A percentile compares a stretch with the other conserved stretches of the same genome.
These are phyloP conservation scores for Populus hybrid DNA, from an alignment of 441 rosid species.

Conservation along the genomic window DNA sequence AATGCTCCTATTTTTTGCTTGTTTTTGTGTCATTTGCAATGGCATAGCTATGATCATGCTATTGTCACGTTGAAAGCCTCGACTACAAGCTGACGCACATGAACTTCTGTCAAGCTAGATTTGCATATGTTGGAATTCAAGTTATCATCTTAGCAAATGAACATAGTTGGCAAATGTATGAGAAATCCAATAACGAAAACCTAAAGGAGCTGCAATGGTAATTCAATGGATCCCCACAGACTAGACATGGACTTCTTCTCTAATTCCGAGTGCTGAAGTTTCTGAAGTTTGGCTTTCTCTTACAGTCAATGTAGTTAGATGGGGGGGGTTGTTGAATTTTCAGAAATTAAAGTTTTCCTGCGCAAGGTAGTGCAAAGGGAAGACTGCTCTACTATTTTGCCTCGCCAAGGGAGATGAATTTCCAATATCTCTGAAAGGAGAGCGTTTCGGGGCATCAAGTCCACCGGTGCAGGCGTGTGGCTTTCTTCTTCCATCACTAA, in stretches of 20 bases:
- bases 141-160: background rate
- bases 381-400: slow-evolving; percentile 29
- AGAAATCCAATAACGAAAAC: background rate
- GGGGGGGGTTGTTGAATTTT: background rate
- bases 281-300: background rate
- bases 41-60: too few species aligned
- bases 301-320: background rate
- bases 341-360: slow-evolving; percentile 14
- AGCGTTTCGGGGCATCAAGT: slow-evolving; percentile 23
- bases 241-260: too few species aligned
- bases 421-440: slow-evolving; percentile 43
- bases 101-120: background rate
- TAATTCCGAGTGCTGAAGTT: too few species aligned
- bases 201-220: background rate
- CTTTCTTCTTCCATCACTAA: slow-evolving; percentile 32
- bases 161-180: background rate
- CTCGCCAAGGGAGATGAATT: slow-evolving; percentile 26
- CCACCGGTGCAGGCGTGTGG: slow-evolving; percentile 16
- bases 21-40: too few species aligned
- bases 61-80: too few species aligned
- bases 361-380: slow-evolving; percentile 24
- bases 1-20: too few species aligned
- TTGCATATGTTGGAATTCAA: background rate
- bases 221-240: too few species aligned
- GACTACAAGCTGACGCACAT: background rate